Evolutionary conservation across 2,329 filamentous ascomycete genomes (phyloP).

Genomic region (Microcyclospora pomicola): DNA sequence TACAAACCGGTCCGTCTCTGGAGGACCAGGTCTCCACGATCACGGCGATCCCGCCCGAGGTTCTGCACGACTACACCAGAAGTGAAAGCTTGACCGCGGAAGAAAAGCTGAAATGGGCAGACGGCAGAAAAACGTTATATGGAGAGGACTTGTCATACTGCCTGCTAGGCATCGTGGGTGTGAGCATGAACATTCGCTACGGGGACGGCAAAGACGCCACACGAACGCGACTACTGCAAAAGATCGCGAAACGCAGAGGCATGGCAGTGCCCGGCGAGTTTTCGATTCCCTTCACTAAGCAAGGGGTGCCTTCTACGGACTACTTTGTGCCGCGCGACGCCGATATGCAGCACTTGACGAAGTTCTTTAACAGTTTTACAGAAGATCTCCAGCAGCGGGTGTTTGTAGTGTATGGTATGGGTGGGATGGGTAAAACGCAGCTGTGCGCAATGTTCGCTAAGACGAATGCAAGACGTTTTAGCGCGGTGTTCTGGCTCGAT

Average conservation of each 20-base stretch:
- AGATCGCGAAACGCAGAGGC: too few relatives aligned
- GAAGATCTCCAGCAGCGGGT: too few relatives aligned
- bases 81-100: slow-evolving; percentile 2
- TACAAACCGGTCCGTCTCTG: too few relatives aligned
- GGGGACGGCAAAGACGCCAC: slow-evolving; percentile 6
- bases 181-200: slow-evolving; percentile 4
- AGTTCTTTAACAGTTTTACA: too few relatives aligned
- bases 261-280: too few relatives aligned
- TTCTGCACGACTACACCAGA: slow-evolving; percentile 4
- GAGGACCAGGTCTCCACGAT: slow-evolving; percentile 2
- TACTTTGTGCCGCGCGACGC: too few relatives aligned
- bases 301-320: too few relatives aligned
- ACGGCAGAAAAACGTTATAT: slow-evolving; percentile 3
- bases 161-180: slow-evolving; percentile 7
- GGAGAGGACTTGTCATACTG: slow-evolving; percentile 9
- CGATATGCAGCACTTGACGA: too few relatives aligned
- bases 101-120: slow-evolving; percentile 6
- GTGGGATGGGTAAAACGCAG: slow-evolving; percentile 35
- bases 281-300: too few relatives aligned
- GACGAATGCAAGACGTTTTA: slow-evolving; percentile 23
- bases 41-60: slow-evolving; percentile 4
- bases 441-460: slow-evolving; percentile 26
- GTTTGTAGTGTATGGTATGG: slow-evolving; percentile 29
- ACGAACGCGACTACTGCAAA: slow-evolving; percentile 2
- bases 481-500: slow-evolving; percentile 33